A percentile compares a stretch with the other conserved stretches of the same genome.
Conservation (phyloP, 1,284 basidiomycete genomes). For the Heliocybe sulcata region DNA sequence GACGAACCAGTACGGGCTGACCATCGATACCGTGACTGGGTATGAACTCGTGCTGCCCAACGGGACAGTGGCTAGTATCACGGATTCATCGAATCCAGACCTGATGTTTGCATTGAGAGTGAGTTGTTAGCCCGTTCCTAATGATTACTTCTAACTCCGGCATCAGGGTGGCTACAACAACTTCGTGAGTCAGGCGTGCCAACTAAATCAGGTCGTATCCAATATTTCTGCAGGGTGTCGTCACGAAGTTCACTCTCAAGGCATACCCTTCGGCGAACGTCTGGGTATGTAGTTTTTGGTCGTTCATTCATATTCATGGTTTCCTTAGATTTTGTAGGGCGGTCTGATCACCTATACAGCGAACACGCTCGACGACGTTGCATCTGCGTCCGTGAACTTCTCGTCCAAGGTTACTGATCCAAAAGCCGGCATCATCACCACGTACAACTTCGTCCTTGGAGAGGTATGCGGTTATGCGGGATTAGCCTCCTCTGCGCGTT, state of each 20-base stretch:
- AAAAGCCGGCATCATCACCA: slow-evolving; percentile 51
- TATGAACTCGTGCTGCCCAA: neutral
- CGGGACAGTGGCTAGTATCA: neutral
- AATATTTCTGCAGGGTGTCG: neutral
- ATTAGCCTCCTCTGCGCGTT: no score
- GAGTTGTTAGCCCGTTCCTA: neutral
- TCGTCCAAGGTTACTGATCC: slow-evolving; percentile 40
- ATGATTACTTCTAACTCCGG: neutral
- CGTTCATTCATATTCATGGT: neutral
- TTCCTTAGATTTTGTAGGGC: slow-evolving; percentile 34
- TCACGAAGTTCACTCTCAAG: neutral
- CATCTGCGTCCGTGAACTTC: slow-evolving; percentile 45
- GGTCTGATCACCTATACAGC: slow-evolving; percentile 38
- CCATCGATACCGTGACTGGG: neutral
- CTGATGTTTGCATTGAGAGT: neutral
- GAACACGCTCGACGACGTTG: slow-evolving; percentile 28
- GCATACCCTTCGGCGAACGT: neutral
- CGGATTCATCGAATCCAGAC: neutral
- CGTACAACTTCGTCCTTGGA: slow-evolving; percentile 39
- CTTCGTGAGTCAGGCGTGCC: slow-evolving; percentile 28
- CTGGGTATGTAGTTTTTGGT: neutral
- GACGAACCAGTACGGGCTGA: neutral
- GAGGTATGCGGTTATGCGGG: no score
- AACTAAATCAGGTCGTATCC: no score
- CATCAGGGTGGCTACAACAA: neutral